A percentile compares a stretch with the other conserved stretches of the same genome.
phyloP scores from a whole-genome alignment of 2,329 filamentous ascomycete genomes.

The Neoscytalidium dimidiatum region DNA sequence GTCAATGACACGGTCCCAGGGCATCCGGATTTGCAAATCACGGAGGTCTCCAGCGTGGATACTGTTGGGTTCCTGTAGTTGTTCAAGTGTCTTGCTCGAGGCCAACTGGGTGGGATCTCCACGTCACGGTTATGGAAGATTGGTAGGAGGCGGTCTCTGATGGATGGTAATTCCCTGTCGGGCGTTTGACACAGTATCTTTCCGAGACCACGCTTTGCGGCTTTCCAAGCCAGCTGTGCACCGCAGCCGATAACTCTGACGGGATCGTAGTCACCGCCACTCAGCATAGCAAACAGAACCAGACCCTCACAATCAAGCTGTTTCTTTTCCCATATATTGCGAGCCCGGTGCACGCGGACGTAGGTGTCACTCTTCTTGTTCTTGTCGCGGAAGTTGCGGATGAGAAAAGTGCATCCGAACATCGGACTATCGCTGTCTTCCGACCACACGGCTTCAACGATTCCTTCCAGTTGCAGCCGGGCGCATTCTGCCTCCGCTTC shows the following conservation, averaged over 20 bases:
- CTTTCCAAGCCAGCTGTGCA: conserved; percentile 29
- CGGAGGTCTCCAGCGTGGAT: conserved; percentile 33
- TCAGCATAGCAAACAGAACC: conserved; percentile 44
- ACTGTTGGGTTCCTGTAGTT: conserved; percentile 42
- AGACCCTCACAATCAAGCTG: conserved; percentile 39
- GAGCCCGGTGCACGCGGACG: conserved; percentile 35
- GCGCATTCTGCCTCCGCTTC: conserved; percentile 54
- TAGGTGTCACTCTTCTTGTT: conserved; percentile 33
- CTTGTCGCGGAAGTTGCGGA: conserved; percentile 37
- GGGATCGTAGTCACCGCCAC: conserved; percentile 44
- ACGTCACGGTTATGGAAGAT: conserved; percentile 5
- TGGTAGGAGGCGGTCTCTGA: not conserved
- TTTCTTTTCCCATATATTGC: conserved; percentile 29
- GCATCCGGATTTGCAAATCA: conserved; percentile 30
- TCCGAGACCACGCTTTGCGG: conserved; percentile 34
- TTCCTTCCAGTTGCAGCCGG: conserved; percentile 42
- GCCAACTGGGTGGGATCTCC: not conserved
- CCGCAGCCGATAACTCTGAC: conserved; percentile 42
- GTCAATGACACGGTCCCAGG: conserved; percentile 34
- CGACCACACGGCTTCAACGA: conserved; percentile 53
- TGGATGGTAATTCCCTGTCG: not conserved
- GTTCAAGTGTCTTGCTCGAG: conserved; percentile 25
- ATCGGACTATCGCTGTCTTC: conserved; percentile 51
- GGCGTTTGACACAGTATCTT: conserved; percentile 26
- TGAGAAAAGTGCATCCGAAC: conserved; percentile 49